Evolutionary conservation across 2,329 filamentous ascomycete genomes (phyloP), one percentile per base, ranked within the genome.

Genomic region (Ophiostoma ips): DNA sequence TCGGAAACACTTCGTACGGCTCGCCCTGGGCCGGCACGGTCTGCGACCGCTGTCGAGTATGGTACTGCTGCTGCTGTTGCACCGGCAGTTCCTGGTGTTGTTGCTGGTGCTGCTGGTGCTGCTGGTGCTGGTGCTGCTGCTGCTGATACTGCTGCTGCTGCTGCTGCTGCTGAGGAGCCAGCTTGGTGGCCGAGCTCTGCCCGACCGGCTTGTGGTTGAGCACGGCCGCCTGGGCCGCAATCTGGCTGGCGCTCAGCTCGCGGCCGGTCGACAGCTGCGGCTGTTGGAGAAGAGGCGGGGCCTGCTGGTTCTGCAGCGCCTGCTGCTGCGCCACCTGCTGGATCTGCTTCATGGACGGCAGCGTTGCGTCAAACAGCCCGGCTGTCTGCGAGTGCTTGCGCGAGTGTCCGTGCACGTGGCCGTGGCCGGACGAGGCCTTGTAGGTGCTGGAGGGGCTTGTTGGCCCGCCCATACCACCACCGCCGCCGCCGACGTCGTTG

Each of bases 141-240:
- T 75, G 76, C 67, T 76, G 66, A 60, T 77, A 48, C 7, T 53
- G 51, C 35, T 77, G 76, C 48, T 75, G 65, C 51, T 74, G 76
- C 48, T 77, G 71, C 58, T 76, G 77, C 43, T 76, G 68, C 21
- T 56, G 55, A 8, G 56, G 55, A 28, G 51, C 48, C 51, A 52
- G 45, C 48, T 50, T 52, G 37, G 51, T 52, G 37, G 51, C 15
- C 18, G 48, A 34, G n/a, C 36, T 37, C 28, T 47, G 51, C 1
- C 31, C n/a, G 3, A 33, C 9, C 40, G 70, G 69, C 59, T 76
- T 72, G 59, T 81, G 76, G 33, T 77, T 76, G 68, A 86, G 79
- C 60, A 84, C 79, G 50, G 85, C 85, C 10, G 84, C 80, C 64
- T 88, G 84, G 16, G 84, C 84, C 36, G 85, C 85, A 55, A 88